Percentiles rank a stretch among this genome's conserved stretches.
Evolutionary conservation across 257 asterid genomes (phyloP).

Genomic region (Catharanthus roseus): DNA sequence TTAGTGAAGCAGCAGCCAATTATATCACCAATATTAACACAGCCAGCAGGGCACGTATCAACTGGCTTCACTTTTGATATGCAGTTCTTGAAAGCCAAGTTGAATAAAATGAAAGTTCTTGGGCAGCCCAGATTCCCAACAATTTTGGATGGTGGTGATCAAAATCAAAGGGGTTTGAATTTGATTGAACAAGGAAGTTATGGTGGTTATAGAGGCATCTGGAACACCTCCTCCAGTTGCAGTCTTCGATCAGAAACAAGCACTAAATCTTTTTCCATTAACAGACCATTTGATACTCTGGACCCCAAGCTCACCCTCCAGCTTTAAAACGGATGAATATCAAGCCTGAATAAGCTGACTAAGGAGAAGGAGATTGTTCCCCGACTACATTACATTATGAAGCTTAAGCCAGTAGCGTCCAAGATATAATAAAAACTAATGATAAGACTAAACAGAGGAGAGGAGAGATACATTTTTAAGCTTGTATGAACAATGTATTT

Average conservation of each 20-base stretch:
- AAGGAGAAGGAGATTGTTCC: too few relatives aligned
- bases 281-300: neutral
- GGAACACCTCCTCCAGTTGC: neutral
- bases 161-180: slow-evolving; percentile 1
- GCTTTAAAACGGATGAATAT: neutral
- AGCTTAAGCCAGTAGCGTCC: too few relatives aligned
- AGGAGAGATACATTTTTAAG: too few relatives aligned
- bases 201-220: neutral
- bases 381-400: too few relatives aligned
- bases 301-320: slow-evolving; percentile 5
- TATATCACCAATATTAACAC: neutral
- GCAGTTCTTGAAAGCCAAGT: slow-evolving; percentile 57
- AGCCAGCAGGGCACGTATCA: slow-evolving; percentile 1
- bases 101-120: slow-evolving; percentile 45
- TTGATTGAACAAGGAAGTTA: slow-evolving; percentile 10
- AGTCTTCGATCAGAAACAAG: neutral
- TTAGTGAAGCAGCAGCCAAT: too few relatives aligned
- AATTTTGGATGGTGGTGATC: neutral
- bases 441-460: too few relatives aligned
- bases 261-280: neutral
- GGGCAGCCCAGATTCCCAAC: too few relatives aligned
- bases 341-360: too few relatives aligned
- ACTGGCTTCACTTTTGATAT: slow-evolving; percentile 52
- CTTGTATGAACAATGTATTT: too few relatives aligned
- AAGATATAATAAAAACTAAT: too few relatives aligned